These are phyloP conservation scores for Pseudocercospora fuligena DNA, from an alignment of 2,329 filamentous ascomycete species.

Conservation along the genomic window DNA sequence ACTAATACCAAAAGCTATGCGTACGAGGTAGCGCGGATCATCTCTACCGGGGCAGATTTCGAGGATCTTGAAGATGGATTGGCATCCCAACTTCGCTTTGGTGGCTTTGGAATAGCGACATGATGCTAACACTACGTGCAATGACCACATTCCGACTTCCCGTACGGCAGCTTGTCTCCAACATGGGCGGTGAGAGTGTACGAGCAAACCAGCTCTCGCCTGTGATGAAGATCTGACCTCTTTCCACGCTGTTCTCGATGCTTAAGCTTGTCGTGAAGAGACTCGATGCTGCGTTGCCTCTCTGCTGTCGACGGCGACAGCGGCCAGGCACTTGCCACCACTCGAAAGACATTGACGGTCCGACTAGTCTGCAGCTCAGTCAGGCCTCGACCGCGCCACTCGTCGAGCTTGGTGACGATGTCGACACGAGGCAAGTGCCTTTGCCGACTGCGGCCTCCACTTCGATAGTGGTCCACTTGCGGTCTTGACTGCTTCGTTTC, in stretches of 20 bases:
- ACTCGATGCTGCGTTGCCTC: conserved; percentile 51
- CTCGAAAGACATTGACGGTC: conserved; percentile 59
- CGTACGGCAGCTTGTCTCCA: conserved; percentile 56
- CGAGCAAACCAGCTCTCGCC: conserved; percentile 57
- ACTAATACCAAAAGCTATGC: conserved; percentile 65
- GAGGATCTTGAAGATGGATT: conserved; percentile 52
- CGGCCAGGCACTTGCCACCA: conserved; percentile 54
- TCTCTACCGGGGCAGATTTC: conserved; percentile 54
- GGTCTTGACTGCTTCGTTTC: conserved; percentile 45
- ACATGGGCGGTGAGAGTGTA: conserved; percentile 60
- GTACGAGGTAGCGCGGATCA: conserved; percentile 63
- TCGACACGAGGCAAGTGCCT: conserved; percentile 50
- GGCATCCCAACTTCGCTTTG: conserved; percentile 47
- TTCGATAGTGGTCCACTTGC: conserved; percentile 53
- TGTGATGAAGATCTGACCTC: conserved; percentile 60
- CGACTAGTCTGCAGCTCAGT: conserved; percentile 59
- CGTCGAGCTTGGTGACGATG: conserved; percentile 60
- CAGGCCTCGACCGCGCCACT: conserved; percentile 55
- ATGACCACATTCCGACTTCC: conserved; percentile 57
- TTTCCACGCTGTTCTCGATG: conserved; percentile 58
- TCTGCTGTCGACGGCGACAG: conserved; percentile 40
- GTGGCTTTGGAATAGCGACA: conserved; percentile 40
- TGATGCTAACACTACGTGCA: conserved; percentile 51
- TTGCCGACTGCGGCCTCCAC: conserved; percentile 47
- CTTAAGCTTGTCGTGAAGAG: conserved; percentile 58